A percentile compares a stretch with the other conserved stretches of the same genome.
Evolutionary conservation across 73 alveolate species (phyloP).

Genomic region (Tetrahymena thermophila): DNA sequence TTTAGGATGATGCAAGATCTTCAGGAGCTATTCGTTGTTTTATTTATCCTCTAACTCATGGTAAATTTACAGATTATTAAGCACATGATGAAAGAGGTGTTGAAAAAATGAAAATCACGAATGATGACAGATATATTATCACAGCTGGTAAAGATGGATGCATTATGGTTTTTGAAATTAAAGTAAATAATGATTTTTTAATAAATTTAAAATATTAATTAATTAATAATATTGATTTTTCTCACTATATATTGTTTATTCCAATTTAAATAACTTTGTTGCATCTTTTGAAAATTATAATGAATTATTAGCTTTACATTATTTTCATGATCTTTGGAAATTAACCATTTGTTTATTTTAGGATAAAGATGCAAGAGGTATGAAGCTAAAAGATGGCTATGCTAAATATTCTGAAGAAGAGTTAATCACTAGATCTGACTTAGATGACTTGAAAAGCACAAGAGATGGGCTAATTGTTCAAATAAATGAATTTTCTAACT

Average conservation of each 20-base stretch:
- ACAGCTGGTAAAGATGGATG: conserved; percentile 81
- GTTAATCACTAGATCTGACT: conserved; percentile 65
- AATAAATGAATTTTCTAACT: conserved; percentile 55
- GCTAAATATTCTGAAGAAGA: conserved; percentile 65
- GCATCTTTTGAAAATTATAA: too few species aligned
- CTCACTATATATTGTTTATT: too few species aligned
- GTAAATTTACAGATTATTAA: conserved; percentile 56
- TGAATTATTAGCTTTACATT: too few species aligned
- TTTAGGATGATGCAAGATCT: conserved; percentile 80
- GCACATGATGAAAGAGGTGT: conserved; percentile 85
- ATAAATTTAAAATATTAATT: neutral
- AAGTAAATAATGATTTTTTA: neutral
- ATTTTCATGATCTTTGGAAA: too few species aligned
- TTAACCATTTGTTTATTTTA: neutral
- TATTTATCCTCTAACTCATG: conserved; percentile 47
- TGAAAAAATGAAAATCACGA: conserved; percentile 78
- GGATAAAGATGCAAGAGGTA: conserved; percentile 68
- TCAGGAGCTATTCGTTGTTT: conserved; percentile 49
- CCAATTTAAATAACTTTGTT: too few species aligned
- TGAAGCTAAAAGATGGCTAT: conserved; percentile 64
- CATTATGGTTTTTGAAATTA: conserved; percentile 66
- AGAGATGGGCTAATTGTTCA: conserved; percentile 55
- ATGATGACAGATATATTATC: conserved; percentile 73
- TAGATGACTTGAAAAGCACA: conserved; percentile 60
- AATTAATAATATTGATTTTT: too few species aligned